Conservation (phyloP, 768 basidiomycete species). For the Asterophora lycoperdoides region DNA sequence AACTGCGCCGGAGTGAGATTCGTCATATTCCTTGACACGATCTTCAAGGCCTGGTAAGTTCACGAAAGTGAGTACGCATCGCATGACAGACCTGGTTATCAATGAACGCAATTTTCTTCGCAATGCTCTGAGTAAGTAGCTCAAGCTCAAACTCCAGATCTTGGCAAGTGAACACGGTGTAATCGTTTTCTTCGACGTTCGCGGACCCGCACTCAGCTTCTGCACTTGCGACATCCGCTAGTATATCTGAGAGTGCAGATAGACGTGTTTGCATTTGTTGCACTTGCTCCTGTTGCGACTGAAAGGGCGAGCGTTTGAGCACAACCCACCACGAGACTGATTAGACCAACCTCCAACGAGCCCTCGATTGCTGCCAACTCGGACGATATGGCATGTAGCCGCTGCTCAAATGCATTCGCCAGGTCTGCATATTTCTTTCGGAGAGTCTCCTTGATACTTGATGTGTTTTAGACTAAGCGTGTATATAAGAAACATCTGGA, state of each 20-base stretch:
- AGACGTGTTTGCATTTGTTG: conserved; percentile 63
- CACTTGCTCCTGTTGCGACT: conserved; percentile 75
- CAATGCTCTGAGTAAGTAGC: conserved; percentile 72
- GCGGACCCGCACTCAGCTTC: conserved; percentile 79
- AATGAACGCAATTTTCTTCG: conserved; percentile 91
- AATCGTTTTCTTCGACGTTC: conserved; percentile 96
- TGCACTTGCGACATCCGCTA: conserved; percentile 53
- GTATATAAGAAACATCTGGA: background rate
- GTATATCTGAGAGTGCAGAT: conserved; percentile 54
- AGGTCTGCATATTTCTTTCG: conserved; percentile 74
- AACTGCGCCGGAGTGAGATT: conserved; percentile 94
- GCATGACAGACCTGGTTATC: conserved; percentile 77
- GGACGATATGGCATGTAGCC: conserved; percentile 59
- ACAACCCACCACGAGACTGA: background rate
- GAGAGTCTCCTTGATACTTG: conserved; percentile 77
- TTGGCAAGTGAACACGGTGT: conserved; percentile 84
- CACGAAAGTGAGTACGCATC: background rate
- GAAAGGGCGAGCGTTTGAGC: background rate
- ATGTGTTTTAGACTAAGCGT: conserved; percentile 1
- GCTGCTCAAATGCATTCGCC: conserved; percentile 72
- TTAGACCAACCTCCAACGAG: conserved; percentile 58
- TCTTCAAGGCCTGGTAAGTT: conserved; percentile 41
- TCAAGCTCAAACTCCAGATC: conserved; percentile 90
- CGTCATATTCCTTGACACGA: conserved; percentile 89
- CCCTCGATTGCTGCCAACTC: conserved; percentile 76